These are phyloP conservation scores for Chloris gayana DNA, from an alignment of 176 grass and related monocot species.

Conservation along the genomic window DNA sequence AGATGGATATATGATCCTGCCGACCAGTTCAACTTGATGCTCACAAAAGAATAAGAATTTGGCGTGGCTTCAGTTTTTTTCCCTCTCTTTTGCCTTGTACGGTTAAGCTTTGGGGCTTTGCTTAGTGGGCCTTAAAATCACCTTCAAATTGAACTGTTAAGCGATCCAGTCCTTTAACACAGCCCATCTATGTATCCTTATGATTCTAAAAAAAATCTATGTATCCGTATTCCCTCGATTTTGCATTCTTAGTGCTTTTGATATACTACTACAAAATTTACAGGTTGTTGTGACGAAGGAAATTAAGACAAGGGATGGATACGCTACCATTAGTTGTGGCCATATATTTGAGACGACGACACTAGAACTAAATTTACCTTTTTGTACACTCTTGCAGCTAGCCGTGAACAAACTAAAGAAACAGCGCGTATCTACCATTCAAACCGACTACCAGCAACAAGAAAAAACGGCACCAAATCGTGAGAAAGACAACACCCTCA, in stretches of 20 bases:
- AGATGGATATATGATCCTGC: neutral
- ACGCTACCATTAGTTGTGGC: neutral
- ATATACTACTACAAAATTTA: neutral
- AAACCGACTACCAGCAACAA: slow-evolving; percentile 18
- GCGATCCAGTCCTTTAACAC: neutral
- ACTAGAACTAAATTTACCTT: slow-evolving; percentile 26
- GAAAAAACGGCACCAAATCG: slow-evolving; percentile 32
- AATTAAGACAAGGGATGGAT: slow-evolving; percentile 29
- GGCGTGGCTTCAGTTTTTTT: neutral
- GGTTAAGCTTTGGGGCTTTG: neutral
- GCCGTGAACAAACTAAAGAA: slow-evolving; percentile 1
- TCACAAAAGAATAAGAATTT: neutral
- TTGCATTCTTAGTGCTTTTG: neutral
- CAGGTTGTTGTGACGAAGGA: neutral
- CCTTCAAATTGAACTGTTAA: neutral
- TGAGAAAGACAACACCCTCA: neutral
- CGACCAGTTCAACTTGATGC: neutral
- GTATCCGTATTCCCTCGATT: slow-evolving; percentile 4
- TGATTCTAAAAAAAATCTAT: too few relatives aligned
- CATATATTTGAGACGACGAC: slow-evolving; percentile 42
- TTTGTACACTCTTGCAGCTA: neutral
- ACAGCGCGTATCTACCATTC: slow-evolving; percentile 14
- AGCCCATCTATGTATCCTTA: neutral
- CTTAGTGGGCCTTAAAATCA: neutral
- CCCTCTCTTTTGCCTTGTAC: neutral